Evolutionary conservation across 257 asterid species (phyloP).

Genomic region (Primulina tabacum): DNA sequence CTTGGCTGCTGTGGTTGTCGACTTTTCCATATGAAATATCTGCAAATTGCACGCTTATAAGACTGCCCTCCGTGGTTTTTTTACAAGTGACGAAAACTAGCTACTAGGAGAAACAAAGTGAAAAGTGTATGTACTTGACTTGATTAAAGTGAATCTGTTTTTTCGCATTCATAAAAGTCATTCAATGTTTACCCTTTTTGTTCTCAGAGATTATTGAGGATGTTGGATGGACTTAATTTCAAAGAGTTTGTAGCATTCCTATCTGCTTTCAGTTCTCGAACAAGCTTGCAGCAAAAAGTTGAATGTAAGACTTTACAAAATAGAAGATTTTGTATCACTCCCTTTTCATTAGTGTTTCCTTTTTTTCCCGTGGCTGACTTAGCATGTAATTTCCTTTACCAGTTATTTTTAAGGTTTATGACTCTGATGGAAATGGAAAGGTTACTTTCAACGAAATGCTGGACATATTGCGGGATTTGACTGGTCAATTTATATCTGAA

Average conservation of each 20-base stretch:
- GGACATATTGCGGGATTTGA: slow-evolving; percentile 75
- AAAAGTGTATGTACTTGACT: not conserved
- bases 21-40: slow-evolving; percentile 3
- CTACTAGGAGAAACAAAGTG: not conserved
- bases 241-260: slow-evolving; percentile 92
- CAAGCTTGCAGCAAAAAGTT: slow-evolving; percentile 71
- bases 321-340: not conserved
- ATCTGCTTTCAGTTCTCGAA: slow-evolving; percentile 92
- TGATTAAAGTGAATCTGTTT: not conserved
- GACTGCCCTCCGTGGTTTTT: not conserved
- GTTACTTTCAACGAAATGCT: slow-evolving; percentile 63
- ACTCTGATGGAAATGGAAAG: slow-evolving; percentile 72
- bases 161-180: slow-evolving; percentile 4
- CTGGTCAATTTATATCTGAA: slow-evolving; percentile 73
- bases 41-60: not conserved
- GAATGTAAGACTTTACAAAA: slow-evolving; percentile 55
- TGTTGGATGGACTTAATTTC: slow-evolving; percentile 86
- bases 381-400: slow-evolving; percentile 25
- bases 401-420: slow-evolving; percentile 86
- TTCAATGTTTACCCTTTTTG: slow-evolving; percentile 1
- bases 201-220: slow-evolving; percentile 76
- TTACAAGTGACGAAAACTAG: not conserved
- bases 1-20: not conserved
- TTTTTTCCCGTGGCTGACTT: slow-evolving; percentile 1
- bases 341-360: not conserved